Evolutionary conservation across 352 stramenopile genomes (phyloP), one percentile per base, ranked within the genome.

Genomic region (Thalassiosira delicatula): DNA sequence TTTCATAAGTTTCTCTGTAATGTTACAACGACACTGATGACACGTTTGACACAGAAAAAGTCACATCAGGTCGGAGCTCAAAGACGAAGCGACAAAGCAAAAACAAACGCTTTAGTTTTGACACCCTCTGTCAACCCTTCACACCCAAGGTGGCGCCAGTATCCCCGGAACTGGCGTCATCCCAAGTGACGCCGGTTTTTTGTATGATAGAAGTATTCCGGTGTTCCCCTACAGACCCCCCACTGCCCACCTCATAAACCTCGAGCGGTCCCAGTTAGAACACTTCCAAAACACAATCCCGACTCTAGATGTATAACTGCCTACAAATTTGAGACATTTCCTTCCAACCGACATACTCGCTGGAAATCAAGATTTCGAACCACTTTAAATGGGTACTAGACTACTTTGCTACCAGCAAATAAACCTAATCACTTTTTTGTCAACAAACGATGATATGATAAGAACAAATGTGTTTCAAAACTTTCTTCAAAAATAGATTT

Each of bases 391-490:
- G 14, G 37, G 37, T 46, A 46, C 14, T 14, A 14, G 14, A 14
- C 17, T 65, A 46, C 33, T 37, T 65, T 65, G 56, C 21, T 65
- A 65, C 56, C 9, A 32, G 21, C 56, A 65, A 65, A 44, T 65
- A 65, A 65, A 65, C 21, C 56, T 65, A 65, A 44, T 65, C 56
- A 65, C 56, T 65, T 65, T 65, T 65, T 65, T 65, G 56, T 65
- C 56, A 65, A 65, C 12, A 21, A 27, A 33, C 56, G 21, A 65
- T 65, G 56, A 65, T 65, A 65, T 65, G 56, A n/a, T n/a, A n/a
- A n/a, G n/a, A n/a, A n/a, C n/a, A n/a, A n/a, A n/a, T n/a, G n/a
- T n/a, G n/a, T n/a, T n/a, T n/a, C n/a, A n/a, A n/a, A n/a, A n/a
- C n/a, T n/a, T n/a, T n/a, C n/a, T n/a, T n/a, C n/a, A n/a, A n/a